Evolutionary conservation across 2,329 filamentous ascomycete species (phyloP), one percentile per base, ranked within the genome.

Genomic region (Fusarium nematophilum): DNA sequence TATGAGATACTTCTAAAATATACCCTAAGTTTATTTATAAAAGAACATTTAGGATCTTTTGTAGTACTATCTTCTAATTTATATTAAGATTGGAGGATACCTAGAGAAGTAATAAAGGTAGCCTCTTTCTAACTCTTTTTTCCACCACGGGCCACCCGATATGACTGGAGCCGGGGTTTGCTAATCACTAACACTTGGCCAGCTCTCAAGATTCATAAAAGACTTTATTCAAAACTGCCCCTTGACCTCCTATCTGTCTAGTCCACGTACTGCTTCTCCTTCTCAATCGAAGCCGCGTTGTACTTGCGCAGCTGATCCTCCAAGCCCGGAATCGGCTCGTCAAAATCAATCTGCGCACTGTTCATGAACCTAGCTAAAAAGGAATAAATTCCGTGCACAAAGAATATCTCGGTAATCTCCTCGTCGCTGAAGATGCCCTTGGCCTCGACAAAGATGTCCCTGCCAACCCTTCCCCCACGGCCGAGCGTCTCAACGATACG

Each of bases 281-380:
- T 31, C 29, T 55, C 53, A 21, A 55, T 55, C 0, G 53, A 46
- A 0, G n/a, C 13, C 0, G 46, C 53, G 27, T 55, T 55, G 9
- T 55, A 55, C 27, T 55, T 46, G 4, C 9, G 1, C 23, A 55
- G n/a, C 13, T 38, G 34, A 3, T 52, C 53, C 2, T 38, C 0
- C 31, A 55, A 17, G 10, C 47, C 53, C 18, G 53, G 53, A 10
- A 55, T 55, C 9, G 53, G 53, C 21, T 44, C 46, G 3, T 55
- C 53, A 29, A 52, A 55, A 13, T 55, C 53, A 11, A 55, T 55
- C n/a, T 6, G 37, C 2, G 46, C 46, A 9, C 53, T 55, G 3
- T 52, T 55, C 53, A 55, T 55, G 0, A 52, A 52, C 1, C 47
- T 31, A 5, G 53, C 53, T 39, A 55, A 39, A n/a, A 55, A 55